These are phyloP conservation scores for Mycoemilia scoparia DNA, from an alignment of 192 early-diverging fungal genomes.

Conservation along the genomic window DNA sequence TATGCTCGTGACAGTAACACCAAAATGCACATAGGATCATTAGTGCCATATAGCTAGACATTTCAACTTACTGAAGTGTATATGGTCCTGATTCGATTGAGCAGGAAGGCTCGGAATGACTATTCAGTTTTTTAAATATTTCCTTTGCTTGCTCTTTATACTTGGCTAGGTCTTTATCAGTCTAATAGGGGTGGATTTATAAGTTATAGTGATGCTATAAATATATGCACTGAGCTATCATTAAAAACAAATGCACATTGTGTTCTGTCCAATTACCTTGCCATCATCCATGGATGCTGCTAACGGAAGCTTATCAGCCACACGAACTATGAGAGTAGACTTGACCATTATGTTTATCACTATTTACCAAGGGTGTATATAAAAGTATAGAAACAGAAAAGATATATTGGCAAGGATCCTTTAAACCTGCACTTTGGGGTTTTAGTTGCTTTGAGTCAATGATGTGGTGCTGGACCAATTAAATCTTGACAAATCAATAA, in stretches of 20 bases:
- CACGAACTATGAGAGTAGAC: constrained; percentile 83
- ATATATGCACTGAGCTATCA: neutral
- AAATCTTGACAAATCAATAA: too few relatives aligned
- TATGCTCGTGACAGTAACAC: too few relatives aligned
- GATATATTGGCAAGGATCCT: too few relatives aligned
- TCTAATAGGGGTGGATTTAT: too few relatives aligned
- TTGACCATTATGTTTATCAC: constrained; percentile 59
- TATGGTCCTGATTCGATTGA: constrained; percentile 86
- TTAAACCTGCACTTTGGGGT: too few relatives aligned
- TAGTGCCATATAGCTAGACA: neutral
- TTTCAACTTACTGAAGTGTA: constrained; percentile 68
- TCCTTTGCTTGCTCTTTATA: constrained; percentile 86
- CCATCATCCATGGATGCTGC: constrained; percentile 94
- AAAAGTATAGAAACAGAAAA: too few relatives aligned
- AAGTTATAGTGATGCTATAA: neutral
- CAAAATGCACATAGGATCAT: too few relatives aligned
- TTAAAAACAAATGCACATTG: neutral
- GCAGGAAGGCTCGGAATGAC: constrained; percentile 74
- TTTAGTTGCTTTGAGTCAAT: too few relatives aligned
- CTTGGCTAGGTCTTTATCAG: constrained; percentile 68
- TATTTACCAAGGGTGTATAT: too few relatives aligned
- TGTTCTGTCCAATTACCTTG: constrained; percentile 43
- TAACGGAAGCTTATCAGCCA: constrained; percentile 81
- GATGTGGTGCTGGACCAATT: too few relatives aligned
- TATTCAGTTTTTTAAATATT: constrained; percentile 74